phyloP scores from a whole-genome alignment of 495 filamentous ascomycete genomes.

The Aspergillus funiculosus region DNA sequence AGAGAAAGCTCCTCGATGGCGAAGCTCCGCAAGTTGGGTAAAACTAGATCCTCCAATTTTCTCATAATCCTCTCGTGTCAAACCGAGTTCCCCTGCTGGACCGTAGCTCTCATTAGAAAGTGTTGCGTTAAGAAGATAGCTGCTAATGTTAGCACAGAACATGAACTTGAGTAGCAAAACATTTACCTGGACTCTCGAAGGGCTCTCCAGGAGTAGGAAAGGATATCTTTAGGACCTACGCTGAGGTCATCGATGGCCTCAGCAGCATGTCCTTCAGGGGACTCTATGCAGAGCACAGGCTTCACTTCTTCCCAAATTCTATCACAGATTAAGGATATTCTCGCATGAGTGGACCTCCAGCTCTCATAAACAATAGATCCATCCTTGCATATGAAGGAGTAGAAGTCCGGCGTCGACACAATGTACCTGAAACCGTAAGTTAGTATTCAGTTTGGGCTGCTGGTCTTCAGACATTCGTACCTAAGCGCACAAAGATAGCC shows the following conservation, averaged over 20 bases:
- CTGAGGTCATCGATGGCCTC: slow-evolving; percentile 64
- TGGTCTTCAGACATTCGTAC: slow-evolving; percentile 26
- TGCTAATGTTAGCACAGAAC: slow-evolving; percentile 35
- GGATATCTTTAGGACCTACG: slow-evolving; percentile 69
- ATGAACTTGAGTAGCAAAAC: not conserved
- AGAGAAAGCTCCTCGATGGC: slow-evolving; percentile 90
- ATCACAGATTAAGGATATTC: slow-evolving; percentile 51
- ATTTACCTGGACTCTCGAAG: slow-evolving; percentile 81
- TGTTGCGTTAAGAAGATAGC: slow-evolving; percentile 48
- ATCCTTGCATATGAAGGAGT: slow-evolving; percentile 25
- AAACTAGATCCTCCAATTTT: slow-evolving; percentile 67
- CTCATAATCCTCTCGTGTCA: slow-evolving; percentile 36
- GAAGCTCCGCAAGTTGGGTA: slow-evolving; percentile 70
- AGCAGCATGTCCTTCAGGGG: slow-evolving; percentile 81
- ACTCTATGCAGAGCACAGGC: slow-evolving; percentile 78
- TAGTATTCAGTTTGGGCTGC: not conserved
- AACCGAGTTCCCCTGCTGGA: slow-evolving; percentile 26
- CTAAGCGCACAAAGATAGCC: slow-evolving; percentile 60
- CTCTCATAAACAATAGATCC: slow-evolving; percentile 4
- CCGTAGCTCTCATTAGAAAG: slow-evolving; percentile 36
- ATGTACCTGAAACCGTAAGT: slow-evolving; percentile 40
- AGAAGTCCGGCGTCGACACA: slow-evolving; percentile 34
- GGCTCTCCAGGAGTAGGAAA: slow-evolving; percentile 91
- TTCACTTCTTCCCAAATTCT: slow-evolving; percentile 70
- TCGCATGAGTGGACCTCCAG: slow-evolving; percentile 47